Percentiles rank a stretch among this genome's conserved stretches.
Evolutionary conservation across 371 early-diverging fungal genomes (phyloP).

Genomic region (Caulochytrium protostelioides): DNA sequence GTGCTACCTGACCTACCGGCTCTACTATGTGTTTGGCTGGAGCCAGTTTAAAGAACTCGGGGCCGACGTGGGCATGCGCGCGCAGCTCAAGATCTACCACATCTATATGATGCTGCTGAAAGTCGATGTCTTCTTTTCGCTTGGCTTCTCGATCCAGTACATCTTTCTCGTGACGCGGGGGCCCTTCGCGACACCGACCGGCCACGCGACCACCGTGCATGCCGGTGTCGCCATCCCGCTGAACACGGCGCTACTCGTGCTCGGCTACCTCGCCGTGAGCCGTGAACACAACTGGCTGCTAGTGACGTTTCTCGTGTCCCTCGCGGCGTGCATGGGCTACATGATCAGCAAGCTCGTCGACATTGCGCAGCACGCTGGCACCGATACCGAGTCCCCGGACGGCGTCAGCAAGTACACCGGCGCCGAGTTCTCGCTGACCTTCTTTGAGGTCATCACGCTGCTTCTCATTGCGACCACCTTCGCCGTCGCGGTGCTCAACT

Average conservation of each 20-base stretch:
- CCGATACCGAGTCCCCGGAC: conserved; percentile 1
- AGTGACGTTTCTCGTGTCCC: conserved; percentile 10
- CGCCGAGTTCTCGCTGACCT: conserved; percentile 13
- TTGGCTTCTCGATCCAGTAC: conserved; percentile 20
- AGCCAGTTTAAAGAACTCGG: conserved; percentile 24
- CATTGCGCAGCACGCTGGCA: conserved; percentile 10
- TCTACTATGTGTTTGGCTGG: conserved; percentile 28
- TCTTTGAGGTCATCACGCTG: conserved; percentile 16
- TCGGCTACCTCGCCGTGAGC: conserved; percentile 18
- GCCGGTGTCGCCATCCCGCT: conserved; percentile 8
- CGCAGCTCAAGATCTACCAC: conserved; percentile 23
- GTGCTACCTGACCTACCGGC: conserved; percentile 10
- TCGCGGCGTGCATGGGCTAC: conserved; percentile 17
- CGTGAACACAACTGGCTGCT: conserved; percentile 16
- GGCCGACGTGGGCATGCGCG: conserved; percentile 18
- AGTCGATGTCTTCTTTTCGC: conserved; percentile 27
- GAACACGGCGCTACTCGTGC: conserved; percentile 11
- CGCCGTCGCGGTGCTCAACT: conserved; percentile 16
- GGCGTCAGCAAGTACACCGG: conserved; percentile 12
- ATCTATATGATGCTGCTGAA: conserved; percentile 26
- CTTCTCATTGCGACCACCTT: conserved; percentile 12
- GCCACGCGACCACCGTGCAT: conserved; percentile 3
- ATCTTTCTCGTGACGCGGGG: conserved; percentile 10
- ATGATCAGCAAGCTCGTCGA: conserved; percentile 15
- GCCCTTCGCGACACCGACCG: background rate